Evolutionary conservation across 1,139 yeast species (phyloP).

Genomic region (Debaryomyces psychrophilus): DNA sequence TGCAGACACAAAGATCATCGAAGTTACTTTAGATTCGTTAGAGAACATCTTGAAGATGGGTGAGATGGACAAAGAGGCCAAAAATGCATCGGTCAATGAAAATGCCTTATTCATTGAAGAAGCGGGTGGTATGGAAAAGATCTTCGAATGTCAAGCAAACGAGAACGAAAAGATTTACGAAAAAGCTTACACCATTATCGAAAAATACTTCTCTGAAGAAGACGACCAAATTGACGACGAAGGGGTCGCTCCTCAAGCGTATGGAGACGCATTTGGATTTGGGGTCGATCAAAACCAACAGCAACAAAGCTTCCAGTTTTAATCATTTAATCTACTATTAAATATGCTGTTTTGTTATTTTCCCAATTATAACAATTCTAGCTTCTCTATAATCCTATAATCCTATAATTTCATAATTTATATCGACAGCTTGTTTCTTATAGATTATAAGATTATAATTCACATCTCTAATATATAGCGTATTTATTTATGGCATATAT

Average conservation of each 20-base stretch:
- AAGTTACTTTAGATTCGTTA: constrained; percentile 92
- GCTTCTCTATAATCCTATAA: constrained; percentile 1
- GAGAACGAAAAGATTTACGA: constrained; percentile 90
- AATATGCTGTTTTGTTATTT: constrained; percentile 1
- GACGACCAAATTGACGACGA: constrained; percentile 74
- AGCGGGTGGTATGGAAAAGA: constrained; percentile 98
- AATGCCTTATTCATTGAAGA: constrained; percentile 93
- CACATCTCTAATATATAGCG: constrained; percentile 7
- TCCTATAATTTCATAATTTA: neutral
- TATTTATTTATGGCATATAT: constrained; percentile 4
- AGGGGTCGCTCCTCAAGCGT: constrained; percentile 79
- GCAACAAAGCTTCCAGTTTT: constrained; percentile 55
- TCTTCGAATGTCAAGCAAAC: constrained; percentile 89
- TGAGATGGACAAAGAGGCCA: constrained; percentile 83
- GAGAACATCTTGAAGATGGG: constrained; percentile 94
- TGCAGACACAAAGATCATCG: constrained; percentile 90
- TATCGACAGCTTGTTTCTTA: neutral
- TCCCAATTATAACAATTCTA: neutral
- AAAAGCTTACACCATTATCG: constrained; percentile 88
- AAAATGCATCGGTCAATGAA: constrained; percentile 71
- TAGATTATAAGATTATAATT: neutral
- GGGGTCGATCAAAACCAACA: constrained; percentile 60
- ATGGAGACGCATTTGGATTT: constrained; percentile 86
- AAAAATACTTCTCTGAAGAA: constrained; percentile 86
- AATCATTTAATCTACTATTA: constrained; percentile 12